Evolutionary conservation across 768 basidiomycete species (phyloP).

Genomic region (Kwoniella newhampshirensis): DNA sequence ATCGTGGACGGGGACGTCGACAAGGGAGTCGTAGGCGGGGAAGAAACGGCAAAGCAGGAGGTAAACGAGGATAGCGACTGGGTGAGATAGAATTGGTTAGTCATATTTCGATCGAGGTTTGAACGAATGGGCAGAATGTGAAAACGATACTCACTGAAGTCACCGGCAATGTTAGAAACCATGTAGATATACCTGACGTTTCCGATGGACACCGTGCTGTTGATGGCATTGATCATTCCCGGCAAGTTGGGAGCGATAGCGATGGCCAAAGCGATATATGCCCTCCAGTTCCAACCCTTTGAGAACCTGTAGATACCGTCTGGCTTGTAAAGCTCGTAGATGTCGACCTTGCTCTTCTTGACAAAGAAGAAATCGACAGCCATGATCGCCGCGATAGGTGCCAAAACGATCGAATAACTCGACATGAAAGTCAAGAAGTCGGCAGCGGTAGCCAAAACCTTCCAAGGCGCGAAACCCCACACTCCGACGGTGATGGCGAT

Average conservation of each 20-base stretch:
- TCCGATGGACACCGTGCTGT: conserved; percentile 21
- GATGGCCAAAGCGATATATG: conserved; percentile 38
- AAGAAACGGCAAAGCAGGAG: conserved; percentile 29
- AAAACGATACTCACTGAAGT: conserved; percentile 21
- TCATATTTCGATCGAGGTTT: neutral
- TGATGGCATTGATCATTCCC: conserved; percentile 46
- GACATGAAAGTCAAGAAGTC: conserved; percentile 44
- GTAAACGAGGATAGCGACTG: conserved; percentile 33
- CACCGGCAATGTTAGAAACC: conserved; percentile 35
- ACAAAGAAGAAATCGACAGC: conserved; percentile 39
- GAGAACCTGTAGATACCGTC: conserved; percentile 43
- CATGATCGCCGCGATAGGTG: conserved; percentile 43
- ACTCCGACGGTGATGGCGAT: conserved; percentile 41
- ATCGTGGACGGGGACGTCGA: conserved; percentile 35
- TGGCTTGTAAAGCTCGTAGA: conserved; percentile 40
- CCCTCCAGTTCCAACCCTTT: conserved; percentile 44
- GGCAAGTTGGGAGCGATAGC: conserved; percentile 46
- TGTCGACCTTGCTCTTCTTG: conserved; percentile 31
- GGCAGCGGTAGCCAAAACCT: conserved; percentile 35
- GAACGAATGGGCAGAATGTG: neutral
- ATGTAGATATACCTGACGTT: conserved; percentile 30
- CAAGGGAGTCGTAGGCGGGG: conserved; percentile 28
- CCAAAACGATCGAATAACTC: conserved; percentile 44
- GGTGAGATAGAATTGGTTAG: neutral
- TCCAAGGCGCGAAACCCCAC: conserved; percentile 44